Base-by-base conservation (phyloP, 805 yeast species). In the Barnettozyma vustinii region DNA sequence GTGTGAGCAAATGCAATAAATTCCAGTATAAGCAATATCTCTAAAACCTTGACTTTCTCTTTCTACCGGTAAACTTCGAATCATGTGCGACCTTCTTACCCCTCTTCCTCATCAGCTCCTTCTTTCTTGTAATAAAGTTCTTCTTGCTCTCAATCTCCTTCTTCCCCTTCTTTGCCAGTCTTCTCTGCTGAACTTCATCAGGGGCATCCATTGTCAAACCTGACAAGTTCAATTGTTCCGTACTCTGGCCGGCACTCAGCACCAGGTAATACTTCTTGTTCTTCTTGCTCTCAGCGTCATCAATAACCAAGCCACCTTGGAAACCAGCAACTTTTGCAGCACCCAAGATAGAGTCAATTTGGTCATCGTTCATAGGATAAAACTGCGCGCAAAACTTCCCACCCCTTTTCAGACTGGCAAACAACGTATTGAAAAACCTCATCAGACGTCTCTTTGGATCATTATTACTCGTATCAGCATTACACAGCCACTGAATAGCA, bases 331-430 rank as follows among this genome's bases (percentile, higher is more conserved):
- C 83, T 66, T 90, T 92, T 9, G 99, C 98, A 21, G 96, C 87
- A 37, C 76, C 75, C 47, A 87, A 71, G 27, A 94, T 88, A 43
- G 80, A 76, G 51, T 87, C 85, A 9, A 83, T 81, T 66, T 94
- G 98, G 30, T 74, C 77, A 55, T 94, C 97, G 67, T 90, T 87
- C 65, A 82, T 81, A 10, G 99, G 99, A 68, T 94, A 94, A 64
- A 92, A 94, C 68, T 94, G 99, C 19, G 96, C 97, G 25, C 88
- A 97, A 56, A 92, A 96, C 68, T 94, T 94, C 7, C 99, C 99
- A 44, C 99, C 99, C 63, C 96, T 79, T 62, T 80, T 84, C 66
- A 94, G 73, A 33, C 89, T 73, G 0, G 96, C 89, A 67, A 87
- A 94, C 46, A 94, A 72, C 0, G 96, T 83, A 66, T 87, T 86